Evolutionary conservation across 345 rosid species (phyloP), one percentile per base, ranked within the genome.

Genomic region (Rhodomyrtus tomentosa): DNA sequence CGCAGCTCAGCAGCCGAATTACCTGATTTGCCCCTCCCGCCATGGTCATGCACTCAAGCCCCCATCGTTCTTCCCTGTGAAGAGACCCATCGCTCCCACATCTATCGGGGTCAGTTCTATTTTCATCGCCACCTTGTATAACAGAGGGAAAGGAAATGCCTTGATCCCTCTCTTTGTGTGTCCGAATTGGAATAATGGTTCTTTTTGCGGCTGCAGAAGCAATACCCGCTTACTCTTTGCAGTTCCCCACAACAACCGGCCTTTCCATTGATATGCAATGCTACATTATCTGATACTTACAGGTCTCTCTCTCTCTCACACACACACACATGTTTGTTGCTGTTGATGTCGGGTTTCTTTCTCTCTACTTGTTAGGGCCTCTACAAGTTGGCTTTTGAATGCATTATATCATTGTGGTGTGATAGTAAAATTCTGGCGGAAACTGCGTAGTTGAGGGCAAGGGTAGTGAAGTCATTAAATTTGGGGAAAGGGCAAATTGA

Each of bases 21-120:
- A 80, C 91, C 87, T 89, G 40, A 83, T 87, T 51, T 86, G n/a
- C 80, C 93, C 94, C 62, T 87, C 94, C 52, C 91, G 91, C 80
- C 55, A 86, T 14, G 55, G 76, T 20, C 79, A 56, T 87, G 76
- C 84, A 53, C 50, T 76, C 74, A 22, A 81, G 84, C 49, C 84
- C 82, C 25, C 84, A 51, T 48, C 85, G n/a, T 18, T 87, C 56
- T 55, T 83, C 51, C 73, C 49, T 14, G 88, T 82, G 40, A 82
- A 68, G 18, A 88, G 76, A 29, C 85, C 48, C 86, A 59, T 45
- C 58, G 62, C 87, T 62, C 81, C 90, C 11, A 79, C 87, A 0
- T 86, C 89, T 82, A 88, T 89, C 89, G 91, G 88, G 93, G 98
- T 93, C 80, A 32, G 76, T 68, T 68, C 45, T 76, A 49, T 81